These are phyloP conservation scores for Parvularia atlantis DNA, from an alignment of 78 protist genomes.

Conservation along the genomic window DNA sequence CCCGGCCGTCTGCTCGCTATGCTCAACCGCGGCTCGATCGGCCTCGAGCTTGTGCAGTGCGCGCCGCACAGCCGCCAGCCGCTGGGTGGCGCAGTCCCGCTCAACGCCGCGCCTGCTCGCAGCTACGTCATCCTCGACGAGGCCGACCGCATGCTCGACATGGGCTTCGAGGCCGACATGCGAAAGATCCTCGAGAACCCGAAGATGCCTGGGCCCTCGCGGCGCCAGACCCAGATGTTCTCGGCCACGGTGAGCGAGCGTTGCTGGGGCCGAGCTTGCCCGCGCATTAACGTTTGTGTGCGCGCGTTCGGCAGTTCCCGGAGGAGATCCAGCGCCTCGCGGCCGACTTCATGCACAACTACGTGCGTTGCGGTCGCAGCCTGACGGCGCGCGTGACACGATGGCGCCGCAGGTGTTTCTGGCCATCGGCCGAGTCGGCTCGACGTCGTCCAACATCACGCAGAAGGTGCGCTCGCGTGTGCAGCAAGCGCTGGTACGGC, in stretches of 20 bases:
- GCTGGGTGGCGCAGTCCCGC: no score
- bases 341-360: constrained; percentile 13
- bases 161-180: neutral
- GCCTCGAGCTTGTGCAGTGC: no score
- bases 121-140: constrained; percentile 59
- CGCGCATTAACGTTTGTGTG: constrained; percentile 3
- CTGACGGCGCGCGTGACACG: no score
- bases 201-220: neutral
- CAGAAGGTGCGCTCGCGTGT: neutral
- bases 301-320: constrained; percentile 24
- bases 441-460: neutral
- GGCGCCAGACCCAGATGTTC: constrained; percentile 48
- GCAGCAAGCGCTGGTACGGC: no score
- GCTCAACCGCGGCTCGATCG: neutral
- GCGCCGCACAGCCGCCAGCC: no score
- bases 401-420: no score
- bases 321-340: neutral
- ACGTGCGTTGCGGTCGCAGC: no score
- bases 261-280: neutral
- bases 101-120: constrained; percentile 8
- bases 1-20: constrained; percentile 71
- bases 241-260: constrained; percentile 50
- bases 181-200: neutral
- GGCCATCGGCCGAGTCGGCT: neutral
- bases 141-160: constrained; percentile 67